Evolutionary conservation across 805 yeast genomes (phyloP), one percentile per base, ranked within the genome.

Genomic region (Myxozyma mucilagina): DNA sequence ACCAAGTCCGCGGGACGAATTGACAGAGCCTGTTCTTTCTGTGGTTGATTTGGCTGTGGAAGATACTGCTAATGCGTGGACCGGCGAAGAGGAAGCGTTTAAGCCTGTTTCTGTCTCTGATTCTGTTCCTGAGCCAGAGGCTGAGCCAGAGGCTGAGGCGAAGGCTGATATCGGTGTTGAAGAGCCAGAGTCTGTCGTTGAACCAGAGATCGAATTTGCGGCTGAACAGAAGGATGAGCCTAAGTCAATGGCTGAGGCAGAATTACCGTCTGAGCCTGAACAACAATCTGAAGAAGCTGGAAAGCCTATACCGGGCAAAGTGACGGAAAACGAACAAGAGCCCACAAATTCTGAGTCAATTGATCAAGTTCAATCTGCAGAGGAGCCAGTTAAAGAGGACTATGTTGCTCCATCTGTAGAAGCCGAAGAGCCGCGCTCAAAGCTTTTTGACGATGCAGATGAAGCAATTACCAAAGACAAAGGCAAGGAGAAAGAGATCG

Each of bases 31-130:
- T 20, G 43, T 36, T n/a, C 53, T 49, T 32, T 24, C 54, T 18
- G 16, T 29, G 29, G 54, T 38, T 50, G 38, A 34, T 13, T 35
- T 24, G 29, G 4, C 29, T 24, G 29, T 18, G 24, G 34, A 10
- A 11, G 54, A 50, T 35, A 7, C 45, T 16, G 54, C 11, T 2
- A 50, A 50, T 14, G 54, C 54, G 24, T 50, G 54, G 54, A 8
- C 53, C 1, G 18, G 20, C n/a, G 45, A 39, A 1, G 54, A n/a
- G 32, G 39, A 49, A 14, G 32, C 24, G 14, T 1, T 14, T 8
- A 24, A 20, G 10, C n/a, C 42, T 6, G 11, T 14, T 7, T 20
- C 31, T 18, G 45, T 50, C 3, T 4, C 3, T 16, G 18, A n/a
- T 13, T 9, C 11, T n/a, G 45, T 9, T 41, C 45, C 18, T 16